Conservation (phyloP, 129 eudicot species). For the Saposhnikovia divaricata region DNA sequence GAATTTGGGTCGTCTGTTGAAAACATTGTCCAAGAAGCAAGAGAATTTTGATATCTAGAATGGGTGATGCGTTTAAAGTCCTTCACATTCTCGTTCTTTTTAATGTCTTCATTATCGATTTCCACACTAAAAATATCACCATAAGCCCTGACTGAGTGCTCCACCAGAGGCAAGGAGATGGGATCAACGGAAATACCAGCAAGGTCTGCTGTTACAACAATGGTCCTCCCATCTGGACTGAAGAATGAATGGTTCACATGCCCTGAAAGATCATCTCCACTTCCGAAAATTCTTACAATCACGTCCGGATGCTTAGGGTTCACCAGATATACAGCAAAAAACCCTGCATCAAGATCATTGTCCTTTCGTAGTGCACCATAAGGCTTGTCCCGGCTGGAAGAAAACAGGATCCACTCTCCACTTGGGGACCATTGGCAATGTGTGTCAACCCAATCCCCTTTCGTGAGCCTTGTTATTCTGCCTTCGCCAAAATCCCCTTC, state of each 20-base stretch:
- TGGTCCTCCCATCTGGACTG: constrained; percentile 1
- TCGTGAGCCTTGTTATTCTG: background rate
- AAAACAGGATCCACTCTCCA: background rate
- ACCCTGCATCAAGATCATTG: background rate
- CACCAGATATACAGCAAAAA: background rate
- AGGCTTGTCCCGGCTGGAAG: background rate
- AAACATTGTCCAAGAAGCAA: background rate
- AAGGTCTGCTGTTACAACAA: constrained; percentile 6
- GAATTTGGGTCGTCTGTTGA: background rate
- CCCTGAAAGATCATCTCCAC: background rate
- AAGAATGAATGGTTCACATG: constrained; percentile 3
- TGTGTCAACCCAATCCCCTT: constrained; percentile 3
- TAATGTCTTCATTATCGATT: background rate
- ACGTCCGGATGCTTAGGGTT: background rate
- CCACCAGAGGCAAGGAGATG: background rate
- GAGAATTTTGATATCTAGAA: background rate
- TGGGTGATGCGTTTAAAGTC: background rate
- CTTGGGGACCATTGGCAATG: constrained; percentile 3
- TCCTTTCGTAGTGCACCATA: background rate
- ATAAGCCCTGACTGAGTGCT: constrained; percentile 1
- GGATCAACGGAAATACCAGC: background rate
- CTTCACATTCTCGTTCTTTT: constrained; percentile 1
- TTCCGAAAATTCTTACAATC: background rate
- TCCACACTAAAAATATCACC: background rate
- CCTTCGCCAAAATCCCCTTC: background rate